Conservation (phyloP, 129 eudicot species). For the Gnaphalium uliginosum region DNA sequence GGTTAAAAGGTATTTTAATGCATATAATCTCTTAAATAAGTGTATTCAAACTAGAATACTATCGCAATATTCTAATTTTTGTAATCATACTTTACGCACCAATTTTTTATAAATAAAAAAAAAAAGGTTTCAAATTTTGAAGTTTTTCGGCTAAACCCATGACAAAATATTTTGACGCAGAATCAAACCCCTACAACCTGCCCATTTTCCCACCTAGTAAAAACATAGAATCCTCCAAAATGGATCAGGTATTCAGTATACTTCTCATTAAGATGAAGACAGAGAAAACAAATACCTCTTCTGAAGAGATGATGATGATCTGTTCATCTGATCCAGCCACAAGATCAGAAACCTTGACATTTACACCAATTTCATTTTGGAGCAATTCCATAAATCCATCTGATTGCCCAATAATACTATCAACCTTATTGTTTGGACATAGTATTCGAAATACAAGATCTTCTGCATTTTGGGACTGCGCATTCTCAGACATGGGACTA, state of each 20-base stretch:
- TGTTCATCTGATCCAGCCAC: constrained; percentile 81
- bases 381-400: constrained; percentile 92
- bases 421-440: constrained; percentile 82
- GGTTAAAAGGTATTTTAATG: background rate
- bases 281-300: constrained; percentile 65
- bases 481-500: constrained; percentile 52
- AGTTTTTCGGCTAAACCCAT: background rate
- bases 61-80: background rate
- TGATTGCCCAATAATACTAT: constrained; percentile 73
- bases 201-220: background rate
- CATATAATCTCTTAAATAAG: background rate
- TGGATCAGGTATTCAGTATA: background rate
- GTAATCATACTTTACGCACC: background rate
- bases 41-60: background rate
- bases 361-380: constrained; percentile 93
- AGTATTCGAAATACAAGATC: constrained; percentile 88
- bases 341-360: constrained; percentile 70
- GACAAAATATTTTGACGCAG: background rate
- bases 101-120: no score
- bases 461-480: constrained; percentile 54
- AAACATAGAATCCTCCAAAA: background rate
- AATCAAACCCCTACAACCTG: background rate
- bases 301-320: constrained; percentile 68
- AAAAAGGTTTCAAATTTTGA: background rate
- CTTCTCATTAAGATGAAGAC: constrained; percentile 13